These are phyloP conservation scores for Dictyophora rubrovolvata DNA, from an alignment of 768 basidiomycete species.

Conservation along the genomic window DNA sequence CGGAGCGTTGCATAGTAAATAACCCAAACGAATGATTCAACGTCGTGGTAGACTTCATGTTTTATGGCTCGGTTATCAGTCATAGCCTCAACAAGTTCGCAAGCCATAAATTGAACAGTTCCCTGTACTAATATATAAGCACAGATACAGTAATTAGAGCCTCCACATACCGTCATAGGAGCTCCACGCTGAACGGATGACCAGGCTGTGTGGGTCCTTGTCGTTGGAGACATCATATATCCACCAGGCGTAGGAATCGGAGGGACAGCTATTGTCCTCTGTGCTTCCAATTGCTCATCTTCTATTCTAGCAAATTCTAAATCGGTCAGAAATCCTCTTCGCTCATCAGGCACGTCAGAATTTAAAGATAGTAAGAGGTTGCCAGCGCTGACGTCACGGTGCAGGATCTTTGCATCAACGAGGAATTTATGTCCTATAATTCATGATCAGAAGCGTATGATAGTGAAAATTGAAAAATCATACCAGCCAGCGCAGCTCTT, in stretches of 20 bases:
- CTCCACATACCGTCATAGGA: slow-evolving; percentile 14
- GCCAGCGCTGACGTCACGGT: slow-evolving; percentile 11
- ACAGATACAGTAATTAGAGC: not conserved
- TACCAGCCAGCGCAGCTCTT: not conserved
- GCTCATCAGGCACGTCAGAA: slow-evolving; percentile 1
- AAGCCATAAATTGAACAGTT: slow-evolving; percentile 19
- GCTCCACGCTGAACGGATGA: slow-evolving; percentile 11
- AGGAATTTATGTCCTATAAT: slow-evolving; percentile 16
- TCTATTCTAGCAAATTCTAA: slow-evolving; percentile 20
- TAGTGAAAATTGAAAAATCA: not conserved
- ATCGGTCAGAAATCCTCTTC: slow-evolving; percentile 23
- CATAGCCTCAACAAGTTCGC: not conserved
- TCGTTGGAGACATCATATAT: no score
- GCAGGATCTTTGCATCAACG: slow-evolving; percentile 19
- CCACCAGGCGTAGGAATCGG: no score
- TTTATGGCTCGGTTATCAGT: not conserved
- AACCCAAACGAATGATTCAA: slow-evolving; percentile 14
- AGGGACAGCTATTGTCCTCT: no score
- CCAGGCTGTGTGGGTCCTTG: slow-evolving; percentile 8
- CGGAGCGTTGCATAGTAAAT: not conserved
- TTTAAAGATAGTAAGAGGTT: slow-evolving; percentile 22
- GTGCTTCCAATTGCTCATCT: not conserved
- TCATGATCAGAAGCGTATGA: not conserved
- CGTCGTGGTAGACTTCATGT: slow-evolving; percentile 5
- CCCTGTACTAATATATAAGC: slow-evolving; percentile 11